Percentiles rank a stretch among this genome's conserved stretches.
These are phyloP conservation scores for Eutrema japonicum DNA, from an alignment of 345 rosid genomes.

Conservation along the genomic window DNA sequence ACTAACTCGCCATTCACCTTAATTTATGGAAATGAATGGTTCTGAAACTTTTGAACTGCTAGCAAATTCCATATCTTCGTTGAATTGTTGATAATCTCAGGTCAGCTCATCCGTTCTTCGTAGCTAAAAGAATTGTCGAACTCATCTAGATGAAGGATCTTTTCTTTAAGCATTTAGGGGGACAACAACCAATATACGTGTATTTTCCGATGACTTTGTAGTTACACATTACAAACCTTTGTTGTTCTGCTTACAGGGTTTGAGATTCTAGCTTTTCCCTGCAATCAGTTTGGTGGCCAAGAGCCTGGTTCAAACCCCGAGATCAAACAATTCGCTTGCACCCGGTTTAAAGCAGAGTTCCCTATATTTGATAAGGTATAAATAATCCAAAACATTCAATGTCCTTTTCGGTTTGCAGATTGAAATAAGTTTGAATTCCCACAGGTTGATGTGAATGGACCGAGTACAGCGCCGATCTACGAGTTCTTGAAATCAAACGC, in stretches of 20 bases:
- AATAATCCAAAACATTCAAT: neutral
- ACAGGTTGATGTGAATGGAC: conserved; percentile 95
- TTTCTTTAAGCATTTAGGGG: neutral
- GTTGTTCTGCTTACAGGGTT: conserved; percentile 55
- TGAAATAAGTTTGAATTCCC: neutral
- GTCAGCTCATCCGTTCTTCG: neutral
- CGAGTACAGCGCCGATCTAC: conserved; percentile 84
- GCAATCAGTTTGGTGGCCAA: conserved; percentile 92
- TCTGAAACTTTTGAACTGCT: neutral
- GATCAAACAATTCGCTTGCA: conserved; percentile 79
- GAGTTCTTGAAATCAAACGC: conserved; percentile 81
- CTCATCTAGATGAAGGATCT: neutral
- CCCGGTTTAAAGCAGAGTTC: conserved; percentile 88
- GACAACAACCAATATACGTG: neutral
- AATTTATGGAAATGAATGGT: no score
- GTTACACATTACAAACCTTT: conserved; percentile 1
- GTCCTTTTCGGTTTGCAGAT: conserved; percentile 8
- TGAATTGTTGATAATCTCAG: neutral
- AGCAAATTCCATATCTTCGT: neutral
- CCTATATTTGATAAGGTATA: conserved; percentile 86
- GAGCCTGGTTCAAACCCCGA: conserved; percentile 85
- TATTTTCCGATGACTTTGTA: neutral
- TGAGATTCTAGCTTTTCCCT: conserved; percentile 90
- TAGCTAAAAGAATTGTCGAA: neutral
- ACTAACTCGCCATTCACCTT: neutral